Base-by-base conservation (phyloP, 75 land plant species). In the Cryptomeria japonica region DNA sequence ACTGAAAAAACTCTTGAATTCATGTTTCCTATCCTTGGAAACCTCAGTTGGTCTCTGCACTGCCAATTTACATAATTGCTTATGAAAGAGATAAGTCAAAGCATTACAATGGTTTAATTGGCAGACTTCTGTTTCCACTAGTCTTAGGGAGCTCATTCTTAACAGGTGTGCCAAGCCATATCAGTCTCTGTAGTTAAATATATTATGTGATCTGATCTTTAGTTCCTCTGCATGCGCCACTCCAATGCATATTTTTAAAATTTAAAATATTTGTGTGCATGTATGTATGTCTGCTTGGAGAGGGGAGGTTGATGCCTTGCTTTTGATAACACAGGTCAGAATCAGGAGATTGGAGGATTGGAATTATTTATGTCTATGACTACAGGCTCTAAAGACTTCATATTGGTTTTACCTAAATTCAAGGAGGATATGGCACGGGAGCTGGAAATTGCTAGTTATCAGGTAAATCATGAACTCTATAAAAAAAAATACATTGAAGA, bases 381-480 rank as follows among this genome's bases (percentile, higher is more conserved):
- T 84, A 38, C 34, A 28, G 55, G 55, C 13, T 18, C 58, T 55
- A 55, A 84, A 34, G 86, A 34, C 55, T 84, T 55, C 25, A 10
- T 16, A 19, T 34, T 51, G 28, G 11, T 84, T 31, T 49, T 36
- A 25, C 37, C 86, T 34, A 31, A 84, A 49, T 84, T 84, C 22
- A 84, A 34, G 37, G 64, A 32, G 39, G 86, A 84, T 84, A 84
- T 84, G 68, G 86, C 86, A 53, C 86, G 86, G 58, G 86, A 84
- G 64, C 68, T 84, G 41, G 38, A 84, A 53, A 32, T 84, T 84
- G 37, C 68, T 84, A 16, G 34, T 51, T 16, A 32, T 51, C 86
- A 84, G 86, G 86, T 84, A 14, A 80, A 44, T 25, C 15, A 82
- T 2, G 9, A 82, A 82, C 11, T 51, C 14, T 82, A 28, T 28